Base-by-base conservation (phyloP, 2,329 filamentous ascomycete genomes). In the Volutella citrinella region DNA sequence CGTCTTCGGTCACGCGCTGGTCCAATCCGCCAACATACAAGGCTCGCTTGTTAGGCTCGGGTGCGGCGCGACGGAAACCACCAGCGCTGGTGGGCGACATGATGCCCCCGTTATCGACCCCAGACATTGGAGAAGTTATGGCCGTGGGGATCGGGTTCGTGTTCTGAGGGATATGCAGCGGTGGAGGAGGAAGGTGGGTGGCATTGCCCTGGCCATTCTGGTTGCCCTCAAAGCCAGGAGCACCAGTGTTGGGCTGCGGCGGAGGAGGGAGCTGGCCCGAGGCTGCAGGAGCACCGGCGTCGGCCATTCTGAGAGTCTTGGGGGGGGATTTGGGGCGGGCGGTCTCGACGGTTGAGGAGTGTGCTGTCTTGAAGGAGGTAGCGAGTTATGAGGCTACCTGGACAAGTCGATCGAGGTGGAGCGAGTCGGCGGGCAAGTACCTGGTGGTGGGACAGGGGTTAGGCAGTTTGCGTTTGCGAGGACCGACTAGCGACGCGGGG, bases 31-130 rank as follows among this genome's bases (percentile, higher is more conserved):
- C 93, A 39, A 98, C 87, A 57, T 98, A 98, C 43, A 98, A 72
- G 38, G 93, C 93, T 58, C 93, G 81, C 79, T 98, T 98, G 74
- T 98, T 98, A 46, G 93, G 93, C 72, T 98, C 93, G 36, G 93
- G 93, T 32, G 93, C 93, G 42, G 90, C 86, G 59, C 93, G 89
- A 54, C 93, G 85, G 58, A 87, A 93, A 45, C 84, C 83, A 42
- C 82, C 86, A 42, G 82, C 82, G 54, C 84, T 89, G 56, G 82
- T 84, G 10, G 93, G 90, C 34, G 93, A 96, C 75, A 93, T 82
- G 59, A 95, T 78, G 45, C 70, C 64, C 54, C 76, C 76, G 43
- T 70, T 57, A 52, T 80, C 80, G 30, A 71, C 72, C 32, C 75
- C 82, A 29, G 83, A 85, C 78, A 89, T 80, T 28, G 89, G 89